Evolutionary conservation across 768 basidiomycete species (phyloP).

Genomic region (Calocybe gangraenosa): DNA sequence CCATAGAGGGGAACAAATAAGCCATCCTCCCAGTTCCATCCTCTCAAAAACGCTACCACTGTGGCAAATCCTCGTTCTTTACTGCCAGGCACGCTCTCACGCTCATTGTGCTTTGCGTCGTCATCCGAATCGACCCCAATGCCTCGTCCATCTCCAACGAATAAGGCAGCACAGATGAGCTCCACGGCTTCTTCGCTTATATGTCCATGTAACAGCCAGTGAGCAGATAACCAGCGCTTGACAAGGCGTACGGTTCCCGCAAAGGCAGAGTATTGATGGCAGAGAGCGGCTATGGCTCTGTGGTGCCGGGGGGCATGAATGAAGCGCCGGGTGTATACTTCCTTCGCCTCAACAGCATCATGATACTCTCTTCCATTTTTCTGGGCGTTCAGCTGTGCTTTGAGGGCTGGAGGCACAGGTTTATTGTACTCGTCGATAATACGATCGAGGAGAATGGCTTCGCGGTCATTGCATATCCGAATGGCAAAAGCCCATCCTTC

Average conservation of each 20-base stretch:
- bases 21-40: conserved; percentile 82
- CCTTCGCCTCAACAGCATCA: conserved; percentile 52
- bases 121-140: conserved; percentile 20
- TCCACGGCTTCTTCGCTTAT: conserved; percentile 80
- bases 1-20: conserved; percentile 74
- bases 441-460: conserved; percentile 72
- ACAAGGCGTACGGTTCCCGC: conserved; percentile 82
- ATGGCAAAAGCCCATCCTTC: conserved; percentile 87
- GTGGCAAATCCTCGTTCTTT: conserved; percentile 79
- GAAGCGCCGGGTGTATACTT: conserved; percentile 66
- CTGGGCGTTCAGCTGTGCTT: conserved; percentile 23
- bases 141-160: conserved; percentile 49
- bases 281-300: conserved; percentile 71
- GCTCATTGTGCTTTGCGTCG: conserved; percentile 29
- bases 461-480: conserved; percentile 85
- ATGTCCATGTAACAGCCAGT: conserved; percentile 78
- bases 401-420: conserved; percentile 33
- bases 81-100: conserved; percentile 56
- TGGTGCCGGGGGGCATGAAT: conserved; percentile 83
- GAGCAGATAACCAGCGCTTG: conserved; percentile 90
- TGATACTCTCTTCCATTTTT: conserved; percentile 45
- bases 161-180: conserved; percentile 76
- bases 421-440: conserved; percentile 46
- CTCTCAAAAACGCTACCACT: conserved; percentile 66
- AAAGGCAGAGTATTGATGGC: conserved; percentile 76